Conservation (phyloP, 768 basidiomycete genomes). For the Calocera cornea region DNA sequence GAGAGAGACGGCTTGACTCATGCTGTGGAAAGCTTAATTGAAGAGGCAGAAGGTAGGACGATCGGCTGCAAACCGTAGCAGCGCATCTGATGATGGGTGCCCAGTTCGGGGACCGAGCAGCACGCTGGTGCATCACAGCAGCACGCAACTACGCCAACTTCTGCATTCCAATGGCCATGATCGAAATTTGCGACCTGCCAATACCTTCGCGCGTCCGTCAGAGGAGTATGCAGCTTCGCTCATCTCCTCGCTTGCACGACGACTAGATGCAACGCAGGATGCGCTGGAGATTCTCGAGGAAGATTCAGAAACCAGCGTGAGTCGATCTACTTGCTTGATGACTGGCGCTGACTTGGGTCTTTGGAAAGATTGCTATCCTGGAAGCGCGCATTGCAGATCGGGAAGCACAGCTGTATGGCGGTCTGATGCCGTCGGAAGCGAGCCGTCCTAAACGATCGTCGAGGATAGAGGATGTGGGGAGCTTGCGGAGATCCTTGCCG, state of each 20-base stretch:
- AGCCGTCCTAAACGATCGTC: background rate
- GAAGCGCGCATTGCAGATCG: background rate
- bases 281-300: background rate
- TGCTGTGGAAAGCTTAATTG: background rate
- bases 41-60: background rate
- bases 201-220: background rate
- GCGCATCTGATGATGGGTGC: background rate
- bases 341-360: background rate
- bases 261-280: background rate
- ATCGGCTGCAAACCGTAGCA: background rate
- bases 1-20: background rate
- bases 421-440: background rate
- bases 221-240: background rate
- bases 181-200: background rate
- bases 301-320: background rate
- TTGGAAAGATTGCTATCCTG: background rate
- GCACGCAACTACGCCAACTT: background rate
- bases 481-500: background rate
- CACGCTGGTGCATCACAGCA: background rate
- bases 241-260: background rate
- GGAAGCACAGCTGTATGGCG: background rate
- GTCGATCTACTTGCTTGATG: background rate
- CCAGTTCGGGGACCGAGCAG: background rate
- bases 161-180: background rate
- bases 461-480: background rate